phyloP scores from a whole-genome alignment of 2,329 filamentous ascomycete species.

The Meredithiella fracta region DNA sequence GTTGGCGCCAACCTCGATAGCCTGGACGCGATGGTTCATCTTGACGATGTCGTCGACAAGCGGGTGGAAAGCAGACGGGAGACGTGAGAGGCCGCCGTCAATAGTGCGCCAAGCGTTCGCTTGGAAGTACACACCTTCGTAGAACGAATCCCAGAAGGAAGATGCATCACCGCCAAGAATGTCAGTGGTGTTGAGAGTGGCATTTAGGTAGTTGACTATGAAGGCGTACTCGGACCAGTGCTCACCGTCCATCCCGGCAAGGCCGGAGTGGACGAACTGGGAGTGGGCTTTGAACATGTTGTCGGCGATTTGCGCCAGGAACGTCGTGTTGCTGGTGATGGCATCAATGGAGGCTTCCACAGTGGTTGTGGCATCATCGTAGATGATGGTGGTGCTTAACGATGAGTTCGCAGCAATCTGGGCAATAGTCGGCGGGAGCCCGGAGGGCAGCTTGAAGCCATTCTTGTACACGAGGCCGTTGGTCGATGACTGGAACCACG shows the following conservation, averaged over 20 bases:
- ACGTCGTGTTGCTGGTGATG: conserved; percentile 15
- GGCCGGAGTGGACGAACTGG: conserved; percentile 27
- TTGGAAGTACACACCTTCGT: conserved; percentile 17
- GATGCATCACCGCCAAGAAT: conserved; percentile 13
- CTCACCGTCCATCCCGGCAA: conserved; percentile 25
- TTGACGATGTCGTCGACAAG: conserved; percentile 39
- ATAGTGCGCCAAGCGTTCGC: conserved; percentile 25
- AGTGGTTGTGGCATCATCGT: conserved; percentile 17
- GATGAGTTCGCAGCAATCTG: conserved; percentile 31
- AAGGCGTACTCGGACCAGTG: conserved; percentile 49
- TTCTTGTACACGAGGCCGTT: conserved; percentile 37
- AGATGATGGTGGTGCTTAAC: conserved; percentile 19
- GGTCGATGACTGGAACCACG: conserved; percentile 38
- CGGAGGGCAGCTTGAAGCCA: conserved; percentile 31
- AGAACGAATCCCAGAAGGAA: conserved; percentile 17
- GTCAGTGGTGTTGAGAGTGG: conserved; percentile 35
- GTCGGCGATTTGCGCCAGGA: conserved; percentile 23
- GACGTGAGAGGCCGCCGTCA: conserved; percentile 36
- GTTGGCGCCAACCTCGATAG: conserved; percentile 35
- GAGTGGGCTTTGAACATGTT: conserved; percentile 28
- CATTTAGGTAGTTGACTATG: conserved; percentile 36
- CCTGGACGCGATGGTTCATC: conserved; percentile 39
- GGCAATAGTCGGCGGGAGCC: conserved; percentile 33
- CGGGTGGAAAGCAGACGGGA: conserved; percentile 46
- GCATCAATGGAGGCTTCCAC: conserved; percentile 17